Evolutionary conservation across 768 basidiomycete genomes (phyloP).

Genomic region (Dioszegia crocea): DNA sequence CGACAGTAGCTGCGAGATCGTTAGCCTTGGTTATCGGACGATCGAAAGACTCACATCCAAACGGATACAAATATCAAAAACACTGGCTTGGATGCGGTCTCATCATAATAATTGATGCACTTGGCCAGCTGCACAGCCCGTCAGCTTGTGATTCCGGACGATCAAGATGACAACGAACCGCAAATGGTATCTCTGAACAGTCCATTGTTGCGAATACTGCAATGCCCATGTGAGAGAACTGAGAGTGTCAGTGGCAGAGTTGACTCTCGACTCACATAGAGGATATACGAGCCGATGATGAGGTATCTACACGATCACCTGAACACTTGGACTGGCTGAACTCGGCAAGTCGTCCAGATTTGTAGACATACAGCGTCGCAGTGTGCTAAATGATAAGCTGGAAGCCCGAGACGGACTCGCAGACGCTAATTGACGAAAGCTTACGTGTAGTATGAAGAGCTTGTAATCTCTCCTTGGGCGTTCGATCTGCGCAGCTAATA

Average conservation of each 20-base stretch:
- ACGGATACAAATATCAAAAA: constrained; percentile 65
- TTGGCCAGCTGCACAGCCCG: constrained; percentile 65
- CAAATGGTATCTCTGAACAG: constrained; percentile 81
- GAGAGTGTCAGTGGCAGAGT: too few species aligned
- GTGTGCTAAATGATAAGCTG: constrained; percentile 56
- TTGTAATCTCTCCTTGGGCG: constrained; percentile 87
- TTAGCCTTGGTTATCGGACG: background rate
- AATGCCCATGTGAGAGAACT: constrained; percentile 77
- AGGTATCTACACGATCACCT: too few species aligned
- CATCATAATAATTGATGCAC: constrained; percentile 76
- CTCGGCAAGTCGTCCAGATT: too few species aligned
- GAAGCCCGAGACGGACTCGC: too few species aligned
- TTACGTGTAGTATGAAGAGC: constrained; percentile 73
- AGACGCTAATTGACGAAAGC: too few species aligned
- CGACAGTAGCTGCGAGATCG: constrained; percentile 71
- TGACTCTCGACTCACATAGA: constrained; percentile 12
- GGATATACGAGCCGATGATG: constrained; percentile 63
- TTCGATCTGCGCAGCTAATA: constrained; percentile 77
- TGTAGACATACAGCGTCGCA: constrained; percentile 72
- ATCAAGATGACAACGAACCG: constrained; percentile 56
- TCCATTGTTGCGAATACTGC: constrained; percentile 97
- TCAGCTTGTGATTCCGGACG: background rate
- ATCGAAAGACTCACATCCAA: constrained; percentile 67
- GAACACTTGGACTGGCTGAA: too few species aligned
- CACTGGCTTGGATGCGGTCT: constrained; percentile 57